Evolutionary conservation across 306 rosid species (phyloP), one percentile per base, ranked within the genome.

Genomic region (Trichosanthes truncata): DNA sequence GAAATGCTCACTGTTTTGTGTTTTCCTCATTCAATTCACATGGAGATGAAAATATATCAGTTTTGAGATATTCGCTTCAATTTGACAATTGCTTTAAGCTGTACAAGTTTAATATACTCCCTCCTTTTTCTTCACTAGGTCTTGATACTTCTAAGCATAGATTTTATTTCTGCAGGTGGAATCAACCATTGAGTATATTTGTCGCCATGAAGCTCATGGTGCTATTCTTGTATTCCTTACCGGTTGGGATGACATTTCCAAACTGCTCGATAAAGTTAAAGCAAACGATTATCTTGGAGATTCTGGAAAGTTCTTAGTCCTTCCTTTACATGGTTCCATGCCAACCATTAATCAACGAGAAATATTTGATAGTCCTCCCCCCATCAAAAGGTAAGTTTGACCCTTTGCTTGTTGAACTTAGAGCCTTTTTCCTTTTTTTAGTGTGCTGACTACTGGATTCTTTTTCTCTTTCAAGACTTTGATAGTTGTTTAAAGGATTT

Each of bases 201-300:
- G 95, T 84, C 83, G 90, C 83, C 89, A 82, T 77, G 98, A 90
- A 84, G 91, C 86, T 82, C 85, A 82, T 71, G 98, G 97, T 81
- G 98, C 97, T 74, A 84, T 94, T 85, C 97, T 95, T 53, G 93
- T 94, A 46, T 94, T 94, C 88, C 93, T 94, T 60, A 94, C 97
- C 2, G 98, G 98, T 48, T 94, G 98, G 98, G 98, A 94, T 80
- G 98, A 94, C 69, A 94, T 94, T 52, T 91, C 97, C 79, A 92
- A 94, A 87, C 84, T 94, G 63, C 86, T 87, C 76, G 98, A 91
- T 78, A 87, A 92, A 87, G 84, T 91, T 86, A 89, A 90, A 82
- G 90, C 69, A 77, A 92, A 90, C 80, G 85, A 84, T 85, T 89
- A 88, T 76, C 90, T 94, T 86, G 93, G 93, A 80, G 89, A 94